Evolutionary conservation across 2,329 filamentous ascomycete genomes (phyloP).

Genomic region (Diaporthe vexans): DNA sequence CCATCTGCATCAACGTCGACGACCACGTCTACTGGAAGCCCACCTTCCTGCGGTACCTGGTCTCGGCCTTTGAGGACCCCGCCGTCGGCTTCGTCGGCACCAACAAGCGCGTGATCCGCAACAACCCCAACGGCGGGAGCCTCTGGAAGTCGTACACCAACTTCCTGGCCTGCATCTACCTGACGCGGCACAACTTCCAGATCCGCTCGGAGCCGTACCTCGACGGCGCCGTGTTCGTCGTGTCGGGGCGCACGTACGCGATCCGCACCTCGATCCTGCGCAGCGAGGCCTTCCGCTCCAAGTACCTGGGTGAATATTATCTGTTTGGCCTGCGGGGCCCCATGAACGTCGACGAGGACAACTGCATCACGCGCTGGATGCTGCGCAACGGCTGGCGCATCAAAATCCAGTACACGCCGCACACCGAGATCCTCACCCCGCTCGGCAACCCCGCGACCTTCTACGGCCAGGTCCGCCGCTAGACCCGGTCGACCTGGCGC

Average conservation of each 20-base stretch:
- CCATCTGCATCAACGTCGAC: conserved; percentile 62
- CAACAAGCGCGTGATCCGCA: conserved; percentile 65
- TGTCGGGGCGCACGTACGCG: conserved; percentile 68
- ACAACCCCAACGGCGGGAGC: conserved; percentile 44
- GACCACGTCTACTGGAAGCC: conserved; percentile 67
- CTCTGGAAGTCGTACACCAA: conserved; percentile 60
- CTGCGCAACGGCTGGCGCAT: conserved; percentile 65
- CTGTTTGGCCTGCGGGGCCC: conserved; percentile 59
- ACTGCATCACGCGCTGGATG: conserved; percentile 70
- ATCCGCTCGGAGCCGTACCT: conserved; percentile 67
- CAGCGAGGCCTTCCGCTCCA: conserved; percentile 55
- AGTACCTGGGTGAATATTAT: conserved; percentile 65
- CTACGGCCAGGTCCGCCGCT: conserved; percentile 66
- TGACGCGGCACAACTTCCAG: conserved; percentile 74
- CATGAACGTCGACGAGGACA: conserved; percentile 71
- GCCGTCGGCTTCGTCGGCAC: conserved; percentile 69
- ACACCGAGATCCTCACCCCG: conserved; percentile 65
- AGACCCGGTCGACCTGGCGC: conserved; percentile 71
- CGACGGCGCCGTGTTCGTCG: conserved; percentile 70
- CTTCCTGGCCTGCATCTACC: conserved; percentile 70
- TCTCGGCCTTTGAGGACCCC: conserved; percentile 60
- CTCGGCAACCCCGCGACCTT: conserved; percentile 67
- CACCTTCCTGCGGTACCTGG: conserved; percentile 56
- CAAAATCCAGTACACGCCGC: conserved; percentile 65
- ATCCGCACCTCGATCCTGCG: conserved; percentile 65